These are phyloP conservation scores for Aureobasidium subglaciale DNA, from an alignment of 2,329 filamentous ascomycete species.

Conservation along the genomic window DNA sequence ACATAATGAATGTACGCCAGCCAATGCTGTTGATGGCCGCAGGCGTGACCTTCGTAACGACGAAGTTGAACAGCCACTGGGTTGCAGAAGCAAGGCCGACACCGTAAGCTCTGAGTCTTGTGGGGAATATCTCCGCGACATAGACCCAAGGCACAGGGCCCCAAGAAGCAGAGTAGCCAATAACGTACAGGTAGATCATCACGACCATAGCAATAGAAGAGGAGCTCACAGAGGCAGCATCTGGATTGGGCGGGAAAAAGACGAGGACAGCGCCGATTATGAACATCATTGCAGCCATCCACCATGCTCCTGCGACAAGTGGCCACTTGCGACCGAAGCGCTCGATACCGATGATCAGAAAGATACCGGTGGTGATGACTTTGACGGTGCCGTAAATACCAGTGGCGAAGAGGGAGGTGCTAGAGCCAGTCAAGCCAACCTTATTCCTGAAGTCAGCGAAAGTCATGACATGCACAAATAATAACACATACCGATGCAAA, in stretches of 20 bases:
- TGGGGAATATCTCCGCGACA: slow-evolving; percentile 31
- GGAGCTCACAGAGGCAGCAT: slow-evolving; percentile 21
- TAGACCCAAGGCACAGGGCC: slow-evolving; percentile 46
- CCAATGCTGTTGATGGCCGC: slow-evolving; percentile 35
- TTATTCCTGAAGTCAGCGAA: too few relatives aligned
- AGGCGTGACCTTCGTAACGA: slow-evolving; percentile 37
- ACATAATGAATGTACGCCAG: slow-evolving; percentile 35
- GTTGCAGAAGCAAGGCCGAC: slow-evolving; percentile 32
- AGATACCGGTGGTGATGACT: slow-evolving; percentile 31
- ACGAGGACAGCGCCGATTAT: slow-evolving; percentile 30
- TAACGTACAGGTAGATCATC: slow-evolving; percentile 49
- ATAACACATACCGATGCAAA: slow-evolving; percentile 32
- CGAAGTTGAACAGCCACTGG: slow-evolving; percentile 36
- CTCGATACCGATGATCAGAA: slow-evolving; percentile 33
- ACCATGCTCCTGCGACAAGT: slow-evolving; percentile 28
- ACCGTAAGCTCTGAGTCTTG: slow-evolving; percentile 33
- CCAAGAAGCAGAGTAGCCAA: slow-evolving; percentile 47
- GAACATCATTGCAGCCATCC: slow-evolving; percentile 32
- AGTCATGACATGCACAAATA: too few relatives aligned
- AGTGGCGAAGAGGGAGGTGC: slow-evolving; percentile 32
- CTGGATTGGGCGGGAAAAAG: slow-evolving; percentile 42
- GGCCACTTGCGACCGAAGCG: slow-evolving; percentile 31
- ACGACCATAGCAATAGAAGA: slow-evolving; percentile 44
- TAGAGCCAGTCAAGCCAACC: slow-evolving; percentile 29
- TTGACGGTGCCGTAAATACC: slow-evolving; percentile 36